phyloP scores from a whole-genome alignment of 1,284 basidiomycete species.

The Cryptococcus sp. region DNA sequence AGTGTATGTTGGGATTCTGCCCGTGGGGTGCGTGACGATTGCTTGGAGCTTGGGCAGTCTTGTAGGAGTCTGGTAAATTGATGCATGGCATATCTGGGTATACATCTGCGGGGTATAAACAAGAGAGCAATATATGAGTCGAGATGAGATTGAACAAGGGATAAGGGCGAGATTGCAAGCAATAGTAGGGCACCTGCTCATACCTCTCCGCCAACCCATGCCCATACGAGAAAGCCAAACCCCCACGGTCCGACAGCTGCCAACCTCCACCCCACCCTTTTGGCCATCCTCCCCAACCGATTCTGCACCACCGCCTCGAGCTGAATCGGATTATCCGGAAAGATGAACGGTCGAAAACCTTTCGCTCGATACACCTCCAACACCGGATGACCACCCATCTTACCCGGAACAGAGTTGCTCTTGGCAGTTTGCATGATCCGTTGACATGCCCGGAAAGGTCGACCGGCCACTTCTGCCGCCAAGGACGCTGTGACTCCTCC shows the following conservation, averaged over 20 bases:
- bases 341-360: slow-evolving; percentile 29
- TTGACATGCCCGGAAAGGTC: slow-evolving; percentile 40
- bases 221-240: slow-evolving; percentile 44
- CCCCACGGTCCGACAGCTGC: slow-evolving; percentile 46
- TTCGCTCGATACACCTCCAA: slow-evolving; percentile 16
- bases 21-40: slow-evolving; percentile 36
- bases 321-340: slow-evolving; percentile 10
- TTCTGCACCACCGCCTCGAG: slow-evolving; percentile 1
- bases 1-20: slow-evolving; percentile 46
- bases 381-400: slow-evolving; percentile 12
- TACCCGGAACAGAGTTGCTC: background rate
- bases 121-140: too few relatives aligned
- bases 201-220: slow-evolving; percentile 46
- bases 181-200: too few relatives aligned
- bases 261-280: slow-evolving; percentile 37
- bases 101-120: too few relatives aligned
- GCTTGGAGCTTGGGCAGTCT: slow-evolving; percentile 41
- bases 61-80: slow-evolving; percentile 36
- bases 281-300: slow-evolving; percentile 12
- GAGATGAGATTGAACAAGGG: too few relatives aligned
- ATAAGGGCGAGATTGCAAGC: too few relatives aligned
- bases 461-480: slow-evolving; percentile 33
- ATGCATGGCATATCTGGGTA: too few relatives aligned
- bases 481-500: slow-evolving; percentile 41
- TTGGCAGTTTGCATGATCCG: slow-evolving; percentile 16